Evolutionary conservation across 306 rosid species (phyloP).

Genomic region (Cucumis hystrix): DNA sequence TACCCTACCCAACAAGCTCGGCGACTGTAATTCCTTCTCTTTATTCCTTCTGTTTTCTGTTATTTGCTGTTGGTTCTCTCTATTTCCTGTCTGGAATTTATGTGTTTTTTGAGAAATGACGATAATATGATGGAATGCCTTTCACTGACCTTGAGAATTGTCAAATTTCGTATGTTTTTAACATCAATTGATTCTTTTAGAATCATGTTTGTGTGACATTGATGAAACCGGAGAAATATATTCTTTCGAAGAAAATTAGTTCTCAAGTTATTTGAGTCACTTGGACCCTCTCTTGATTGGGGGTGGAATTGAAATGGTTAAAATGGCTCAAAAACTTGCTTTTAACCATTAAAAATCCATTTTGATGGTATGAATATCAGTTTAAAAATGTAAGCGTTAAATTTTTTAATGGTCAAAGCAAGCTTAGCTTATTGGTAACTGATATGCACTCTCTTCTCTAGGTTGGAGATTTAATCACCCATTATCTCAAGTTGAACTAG

Average conservation of each 20-base stretch:
- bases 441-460: too few relatives aligned
- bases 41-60: neutral
- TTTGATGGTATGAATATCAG: neutral
- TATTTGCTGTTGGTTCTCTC: neutral
- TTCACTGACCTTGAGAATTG: neutral
- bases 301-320: too few relatives aligned
- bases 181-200: neutral
- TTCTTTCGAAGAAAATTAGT: neutral
- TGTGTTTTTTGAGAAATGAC: neutral
- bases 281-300: neutral
- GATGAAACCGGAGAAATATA: neutral
- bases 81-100: neutral
- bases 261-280: neutral
- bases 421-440: too few relatives aligned
- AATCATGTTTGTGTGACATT: slow-evolving; percentile 3
- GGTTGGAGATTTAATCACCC: too few relatives aligned
- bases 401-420: neutral
- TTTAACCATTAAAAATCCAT: too few relatives aligned
- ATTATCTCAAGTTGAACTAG: too few relatives aligned
- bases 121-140: neutral
- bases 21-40: slow-evolving; percentile 50
- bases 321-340: too few relatives aligned
- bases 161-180: neutral
- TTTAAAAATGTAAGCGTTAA: too few relatives aligned
- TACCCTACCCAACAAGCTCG: slow-evolving; percentile 46